Percentiles rank a stretch among this genome's conserved stretches.
Conservation (phyloP, 2,329 filamentous ascomycete species). For the Gnomoniopsis sp. region DNA sequence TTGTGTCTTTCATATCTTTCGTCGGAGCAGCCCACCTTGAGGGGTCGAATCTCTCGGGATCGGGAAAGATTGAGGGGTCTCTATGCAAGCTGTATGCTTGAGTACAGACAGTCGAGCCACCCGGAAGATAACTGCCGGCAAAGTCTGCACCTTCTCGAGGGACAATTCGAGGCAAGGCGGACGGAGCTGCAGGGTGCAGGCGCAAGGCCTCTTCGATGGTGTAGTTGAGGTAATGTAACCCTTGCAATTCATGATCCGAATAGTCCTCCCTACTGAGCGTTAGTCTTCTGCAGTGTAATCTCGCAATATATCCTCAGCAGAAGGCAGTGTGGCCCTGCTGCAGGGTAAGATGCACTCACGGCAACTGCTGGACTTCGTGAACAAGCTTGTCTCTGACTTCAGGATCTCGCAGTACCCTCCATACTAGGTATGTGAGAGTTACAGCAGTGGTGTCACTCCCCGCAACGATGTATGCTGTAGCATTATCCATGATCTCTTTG, state of each 20-base stretch:
- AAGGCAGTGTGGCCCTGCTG: too few species aligned
- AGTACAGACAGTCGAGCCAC: slow-evolving; percentile 35
- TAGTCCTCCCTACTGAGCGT: slow-evolving; percentile 20
- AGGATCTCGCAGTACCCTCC: slow-evolving; percentile 31
- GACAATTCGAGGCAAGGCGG: slow-evolving; percentile 36
- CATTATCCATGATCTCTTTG: slow-evolving; percentile 36
- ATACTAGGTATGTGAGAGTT: slow-evolving; percentile 46
- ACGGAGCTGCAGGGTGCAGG: slow-evolving; percentile 37
- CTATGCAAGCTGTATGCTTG: slow-evolving; percentile 48
- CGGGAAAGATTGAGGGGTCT: slow-evolving; percentile 34
- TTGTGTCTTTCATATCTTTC: slow-evolving; percentile 25
- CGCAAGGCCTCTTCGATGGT: slow-evolving; percentile 44
- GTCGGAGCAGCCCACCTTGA: slow-evolving; percentile 34
- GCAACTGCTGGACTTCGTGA: slow-evolving; percentile 32
- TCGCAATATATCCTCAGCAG: too few species aligned
- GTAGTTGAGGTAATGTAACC: slow-evolving; percentile 37
- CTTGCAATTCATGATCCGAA: slow-evolving; percentile 30
- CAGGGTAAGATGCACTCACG: slow-evolving; percentile 1
- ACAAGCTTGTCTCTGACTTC: slow-evolving; percentile 29
- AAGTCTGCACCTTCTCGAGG: slow-evolving; percentile 37
- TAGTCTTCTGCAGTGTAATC: too few species aligned
- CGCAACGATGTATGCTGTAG: slow-evolving; percentile 43
- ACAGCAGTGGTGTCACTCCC: slow-evolving; percentile 51
- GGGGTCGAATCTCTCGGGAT: slow-evolving; percentile 35
- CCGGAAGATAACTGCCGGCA: slow-evolving; percentile 36